These are phyloP conservation scores for Acaromyces ingoldii DNA, from an alignment of 1,284 basidiomycete species.

Conservation along the genomic window DNA sequence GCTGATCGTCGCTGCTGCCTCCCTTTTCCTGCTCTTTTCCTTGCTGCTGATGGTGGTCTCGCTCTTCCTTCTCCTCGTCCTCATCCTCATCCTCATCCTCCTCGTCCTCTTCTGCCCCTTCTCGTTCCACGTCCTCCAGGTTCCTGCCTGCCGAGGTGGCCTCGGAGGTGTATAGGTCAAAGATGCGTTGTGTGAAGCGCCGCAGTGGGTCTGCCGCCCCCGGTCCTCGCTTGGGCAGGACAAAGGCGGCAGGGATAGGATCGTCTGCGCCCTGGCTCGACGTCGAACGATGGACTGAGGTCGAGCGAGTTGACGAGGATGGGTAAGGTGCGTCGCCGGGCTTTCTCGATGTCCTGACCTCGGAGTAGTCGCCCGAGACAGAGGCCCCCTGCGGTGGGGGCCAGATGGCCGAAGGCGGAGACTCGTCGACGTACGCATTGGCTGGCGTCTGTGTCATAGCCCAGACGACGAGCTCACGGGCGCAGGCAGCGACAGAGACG, in stretches of 20 bases:
- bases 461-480: constrained; percentile 30
- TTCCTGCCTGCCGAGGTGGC: constrained; percentile 9
- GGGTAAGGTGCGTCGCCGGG: constrained; percentile 26
- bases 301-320: constrained; percentile 5
- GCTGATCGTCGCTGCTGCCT: neutral
- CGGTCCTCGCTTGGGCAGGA: neutral
- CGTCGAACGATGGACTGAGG: neutral
- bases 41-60: neutral
- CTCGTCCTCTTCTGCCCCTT: neutral
- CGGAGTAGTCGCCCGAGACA: too few relatives aligned
- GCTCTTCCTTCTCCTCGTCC: constrained; percentile 5
- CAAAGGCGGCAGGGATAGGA: too few relatives aligned
- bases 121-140: constrained; percentile 7
- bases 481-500: constrained; percentile 24
- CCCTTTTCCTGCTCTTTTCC: neutral
- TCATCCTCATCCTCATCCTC: neutral
- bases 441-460: constrained; percentile 31
- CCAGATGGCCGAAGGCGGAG: constrained; percentile 22
- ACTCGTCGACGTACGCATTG: constrained; percentile 38
- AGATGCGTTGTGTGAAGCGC: constrained; percentile 36
- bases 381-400: constrained; percentile 7
- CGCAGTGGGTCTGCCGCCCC: constrained; percentile 18
- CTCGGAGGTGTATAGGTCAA: constrained; percentile 43
- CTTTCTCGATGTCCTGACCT: constrained; percentile 2
- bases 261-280: neutral